Evolutionary conservation across 139 green algal genomes (phyloP).

Genomic region (Chlorella sp.): DNA sequence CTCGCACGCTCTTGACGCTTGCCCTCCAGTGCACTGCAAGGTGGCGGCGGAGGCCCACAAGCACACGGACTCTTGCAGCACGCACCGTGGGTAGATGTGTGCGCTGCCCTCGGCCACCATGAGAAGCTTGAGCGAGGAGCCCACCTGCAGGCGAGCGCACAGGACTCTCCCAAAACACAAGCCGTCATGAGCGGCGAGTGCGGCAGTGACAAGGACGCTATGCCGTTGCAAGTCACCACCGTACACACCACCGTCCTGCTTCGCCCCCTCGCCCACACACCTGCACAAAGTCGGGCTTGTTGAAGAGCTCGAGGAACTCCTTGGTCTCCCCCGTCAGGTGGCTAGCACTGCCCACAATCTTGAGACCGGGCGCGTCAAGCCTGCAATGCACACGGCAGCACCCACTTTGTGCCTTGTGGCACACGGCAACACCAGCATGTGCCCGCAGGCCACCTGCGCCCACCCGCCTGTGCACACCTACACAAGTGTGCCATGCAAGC

Average conservation of each 20-base stretch:
- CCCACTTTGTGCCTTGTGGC: too few species aligned
- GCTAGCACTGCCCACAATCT: constrained; percentile 47
- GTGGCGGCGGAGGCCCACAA: background rate
- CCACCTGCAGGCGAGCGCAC: constrained; percentile 52
- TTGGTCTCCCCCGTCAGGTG: constrained; percentile 57
- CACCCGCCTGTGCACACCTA: too few species aligned
- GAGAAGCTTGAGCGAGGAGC: constrained; percentile 78
- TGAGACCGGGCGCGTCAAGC: constrained; percentile 31
- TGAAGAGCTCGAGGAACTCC: constrained; percentile 66
- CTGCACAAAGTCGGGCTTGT: constrained; percentile 50
- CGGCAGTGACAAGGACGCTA: too few species aligned
- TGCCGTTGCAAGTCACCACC: too few species aligned
- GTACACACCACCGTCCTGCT: too few species aligned
- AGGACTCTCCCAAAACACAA: background rate
- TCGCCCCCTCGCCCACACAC: too few species aligned
- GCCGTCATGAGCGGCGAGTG: too few species aligned
- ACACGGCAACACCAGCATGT: too few species aligned
- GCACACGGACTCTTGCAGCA: too few species aligned
- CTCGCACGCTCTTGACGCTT: background rate
- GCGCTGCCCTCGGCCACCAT: constrained; percentile 77
- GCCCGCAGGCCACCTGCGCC: too few species aligned
- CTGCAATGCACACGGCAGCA: too few species aligned
- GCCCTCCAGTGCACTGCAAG: background rate
- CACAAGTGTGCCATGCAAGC: too few species aligned
- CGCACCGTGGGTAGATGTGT: constrained; percentile 73